Conservation (phyloP, 2,329 filamentous ascomycete species). For the Colletotrichum chlorophyti region DNA sequence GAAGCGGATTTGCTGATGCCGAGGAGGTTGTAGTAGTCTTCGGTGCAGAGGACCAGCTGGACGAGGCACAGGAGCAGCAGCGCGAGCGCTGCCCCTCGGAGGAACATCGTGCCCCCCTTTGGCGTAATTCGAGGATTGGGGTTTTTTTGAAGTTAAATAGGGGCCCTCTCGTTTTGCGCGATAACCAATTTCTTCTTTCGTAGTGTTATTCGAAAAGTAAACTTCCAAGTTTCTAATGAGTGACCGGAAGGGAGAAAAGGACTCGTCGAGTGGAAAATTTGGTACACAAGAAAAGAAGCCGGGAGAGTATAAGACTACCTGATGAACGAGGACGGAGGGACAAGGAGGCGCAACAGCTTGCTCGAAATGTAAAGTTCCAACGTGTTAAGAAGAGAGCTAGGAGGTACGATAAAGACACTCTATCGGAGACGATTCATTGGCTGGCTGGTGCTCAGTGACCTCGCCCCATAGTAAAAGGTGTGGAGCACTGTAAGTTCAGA, state of each 20-base stretch:
- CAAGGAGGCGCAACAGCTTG: constrained; percentile 12
- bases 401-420: constrained; percentile 26
- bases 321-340: not conserved
- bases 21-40: constrained; percentile 87
- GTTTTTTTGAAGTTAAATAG: not conserved
- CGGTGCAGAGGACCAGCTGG: constrained; percentile 62
- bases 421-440: constrained; percentile 16
- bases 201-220: no score
- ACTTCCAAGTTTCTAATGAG: constrained; percentile 4
- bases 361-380: constrained; percentile 30
- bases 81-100: constrained; percentile 55
- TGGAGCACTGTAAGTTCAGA: constrained; percentile 18
- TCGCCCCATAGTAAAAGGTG: constrained; percentile 2
- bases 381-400: constrained; percentile 31
- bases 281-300: not conserved
- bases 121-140: constrained; percentile 2
- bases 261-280: not conserved
- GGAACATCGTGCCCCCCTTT: constrained; percentile 53
- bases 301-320: not conserved
- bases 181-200: no score
- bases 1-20: constrained; percentile 80
- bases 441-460: no score
- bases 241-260: constrained; percentile 8
- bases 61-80: constrained; percentile 59
- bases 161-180: no score